These are phyloP conservation scores for Graphium sp. DNA, from an alignment of 2,329 filamentous ascomycete species.

Conservation along the genomic window DNA sequence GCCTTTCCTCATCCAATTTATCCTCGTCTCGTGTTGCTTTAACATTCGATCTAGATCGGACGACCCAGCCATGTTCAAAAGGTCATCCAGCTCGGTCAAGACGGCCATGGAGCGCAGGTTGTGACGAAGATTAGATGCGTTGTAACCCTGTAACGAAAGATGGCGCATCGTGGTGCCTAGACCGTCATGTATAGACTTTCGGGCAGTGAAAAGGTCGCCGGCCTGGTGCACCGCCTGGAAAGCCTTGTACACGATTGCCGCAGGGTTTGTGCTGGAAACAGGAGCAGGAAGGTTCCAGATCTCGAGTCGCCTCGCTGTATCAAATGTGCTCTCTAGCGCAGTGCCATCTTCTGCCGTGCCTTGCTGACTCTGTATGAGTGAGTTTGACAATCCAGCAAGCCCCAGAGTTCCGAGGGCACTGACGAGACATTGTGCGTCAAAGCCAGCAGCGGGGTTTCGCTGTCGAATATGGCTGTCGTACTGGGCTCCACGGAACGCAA, in stretches of 20 bases:
- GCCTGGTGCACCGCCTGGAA: conserved; percentile 66
- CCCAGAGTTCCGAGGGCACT: conserved; percentile 67
- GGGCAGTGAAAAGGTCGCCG: conserved; percentile 33
- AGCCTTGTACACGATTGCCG: conserved; percentile 59
- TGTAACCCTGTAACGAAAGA: conserved; percentile 29
- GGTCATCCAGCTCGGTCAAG: conserved; percentile 67
- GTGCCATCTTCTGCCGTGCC: conserved; percentile 36
- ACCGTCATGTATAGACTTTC: conserved; percentile 43
- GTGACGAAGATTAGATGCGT: conserved; percentile 32
- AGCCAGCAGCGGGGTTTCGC: conserved; percentile 31
- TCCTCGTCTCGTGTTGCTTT: conserved; percentile 44
- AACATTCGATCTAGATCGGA: conserved; percentile 46
- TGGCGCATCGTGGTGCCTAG: conserved; percentile 42
- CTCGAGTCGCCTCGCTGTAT: conserved; percentile 66
- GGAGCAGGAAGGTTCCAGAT: conserved; percentile 84
- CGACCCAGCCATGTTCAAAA: conserved; percentile 43
- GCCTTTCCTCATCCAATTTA: conserved; percentile 68
- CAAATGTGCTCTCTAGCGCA: conserved; percentile 56
- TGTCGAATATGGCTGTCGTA: conserved; percentile 70
- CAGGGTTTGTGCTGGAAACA: conserved; percentile 38
- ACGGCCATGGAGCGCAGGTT: conserved; percentile 50
- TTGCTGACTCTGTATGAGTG: conserved; percentile 54
- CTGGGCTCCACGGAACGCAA: conserved; percentile 80
- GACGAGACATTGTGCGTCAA: conserved; percentile 54
- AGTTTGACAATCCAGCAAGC: conserved; percentile 70